phyloP scores from a whole-genome alignment of 1,284 basidiomycete species.

The Gymnopus androsaceus region DNA sequence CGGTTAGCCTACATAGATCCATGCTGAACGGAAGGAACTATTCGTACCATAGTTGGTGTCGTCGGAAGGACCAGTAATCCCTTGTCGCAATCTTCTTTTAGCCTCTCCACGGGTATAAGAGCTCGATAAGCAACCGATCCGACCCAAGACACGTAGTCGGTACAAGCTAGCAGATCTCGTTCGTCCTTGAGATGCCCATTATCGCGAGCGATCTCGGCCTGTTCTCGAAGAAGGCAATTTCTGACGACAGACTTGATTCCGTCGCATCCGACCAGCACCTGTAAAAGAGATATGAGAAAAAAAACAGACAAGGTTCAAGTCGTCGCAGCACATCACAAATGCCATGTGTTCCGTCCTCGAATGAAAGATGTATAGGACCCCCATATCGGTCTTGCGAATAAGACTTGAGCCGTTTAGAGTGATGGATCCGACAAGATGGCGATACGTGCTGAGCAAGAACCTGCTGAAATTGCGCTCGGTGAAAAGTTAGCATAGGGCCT shows the following conservation, averaged over 20 bases:
- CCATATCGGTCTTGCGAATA: constrained; percentile 17
- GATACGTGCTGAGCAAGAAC: constrained; percentile 23
- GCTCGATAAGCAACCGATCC: constrained; percentile 20
- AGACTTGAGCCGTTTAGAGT: constrained; percentile 24
- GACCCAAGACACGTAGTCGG: constrained; percentile 16
- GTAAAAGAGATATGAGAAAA: no score
- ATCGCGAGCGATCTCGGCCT: background rate
- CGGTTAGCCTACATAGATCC: background rate
- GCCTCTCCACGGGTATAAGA: constrained; percentile 14
- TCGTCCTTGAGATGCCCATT: constrained; percentile 6
- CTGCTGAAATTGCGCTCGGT: constrained; percentile 28
- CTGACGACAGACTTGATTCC: constrained; percentile 27
- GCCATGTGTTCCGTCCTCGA: constrained; percentile 24
- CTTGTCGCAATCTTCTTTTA: constrained; percentile 11
- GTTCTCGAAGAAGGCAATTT: constrained; percentile 10
- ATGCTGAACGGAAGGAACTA: background rate
- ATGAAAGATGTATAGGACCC: constrained; percentile 17
- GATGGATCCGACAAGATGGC: constrained; percentile 19
- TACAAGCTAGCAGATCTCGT: background rate
- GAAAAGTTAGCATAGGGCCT: constrained; percentile 27
- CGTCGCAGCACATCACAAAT: constrained; percentile 30
- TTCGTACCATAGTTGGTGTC: constrained; percentile 16
- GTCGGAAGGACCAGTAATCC: constrained; percentile 3
- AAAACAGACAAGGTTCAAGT: no score
- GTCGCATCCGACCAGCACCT: constrained; percentile 30